Evolutionary conservation across 176 grass and related monocot genomes (phyloP).

Genomic region (Oryza brachyantha): DNA sequence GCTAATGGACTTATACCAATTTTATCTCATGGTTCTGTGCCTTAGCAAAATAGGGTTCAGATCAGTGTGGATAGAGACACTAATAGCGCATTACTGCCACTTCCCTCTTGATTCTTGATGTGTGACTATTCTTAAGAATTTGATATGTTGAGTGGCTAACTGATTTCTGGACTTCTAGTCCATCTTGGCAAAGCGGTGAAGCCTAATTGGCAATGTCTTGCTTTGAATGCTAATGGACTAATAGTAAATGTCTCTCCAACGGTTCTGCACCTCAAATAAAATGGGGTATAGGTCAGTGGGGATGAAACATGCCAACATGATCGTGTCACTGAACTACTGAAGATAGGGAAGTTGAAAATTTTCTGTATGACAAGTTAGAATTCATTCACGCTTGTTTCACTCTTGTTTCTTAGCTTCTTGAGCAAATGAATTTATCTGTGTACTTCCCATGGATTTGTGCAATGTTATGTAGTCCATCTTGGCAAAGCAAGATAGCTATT

Average conservation of each 20-base stretch:
- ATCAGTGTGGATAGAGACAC: no score
- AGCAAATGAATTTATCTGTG: not conserved
- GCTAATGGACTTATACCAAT: slow-evolving; percentile 46
- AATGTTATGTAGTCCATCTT: slow-evolving; percentile 33
- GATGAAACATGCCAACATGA: slow-evolving; percentile 1
- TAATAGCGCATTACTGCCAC: no score
- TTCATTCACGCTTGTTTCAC: no score
- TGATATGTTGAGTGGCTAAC: not conserved
- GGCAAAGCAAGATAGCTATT: slow-evolving; percentile 25
- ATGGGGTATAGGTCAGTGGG: slow-evolving; percentile 28
- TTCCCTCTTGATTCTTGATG: no score
- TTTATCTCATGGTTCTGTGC: no score
- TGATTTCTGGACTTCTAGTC: not conserved
- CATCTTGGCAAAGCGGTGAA: slow-evolving; percentile 35
- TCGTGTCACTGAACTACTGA: not conserved
- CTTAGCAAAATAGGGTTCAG: no score
- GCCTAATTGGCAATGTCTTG: slow-evolving; percentile 18
- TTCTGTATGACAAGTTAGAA: not conserved
- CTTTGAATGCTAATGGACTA: slow-evolving; percentile 56
- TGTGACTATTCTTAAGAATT: no score
- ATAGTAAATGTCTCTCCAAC: slow-evolving; percentile 25
- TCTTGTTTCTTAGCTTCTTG: not conserved
- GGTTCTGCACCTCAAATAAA: slow-evolving; percentile 40
- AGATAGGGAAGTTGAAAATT: not conserved
- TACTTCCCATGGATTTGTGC: not conserved